Evolutionary conservation across 805 yeast genomes (phyloP).

Genomic region (Metschnikowia cubensis): DNA sequence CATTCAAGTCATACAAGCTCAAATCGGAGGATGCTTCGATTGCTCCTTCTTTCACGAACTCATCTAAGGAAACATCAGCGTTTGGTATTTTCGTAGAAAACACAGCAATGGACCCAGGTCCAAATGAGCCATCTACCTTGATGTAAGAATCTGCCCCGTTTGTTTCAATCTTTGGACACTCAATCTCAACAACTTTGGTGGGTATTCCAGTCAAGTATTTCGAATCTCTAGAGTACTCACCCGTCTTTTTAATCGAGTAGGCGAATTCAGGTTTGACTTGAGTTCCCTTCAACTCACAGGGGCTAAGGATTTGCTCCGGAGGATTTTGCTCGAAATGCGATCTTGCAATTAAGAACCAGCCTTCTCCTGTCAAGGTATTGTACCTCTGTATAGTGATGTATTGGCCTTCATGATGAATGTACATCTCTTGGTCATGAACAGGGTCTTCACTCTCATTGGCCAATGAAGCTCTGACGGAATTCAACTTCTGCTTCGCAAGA

Average conservation of each 20-base stretch:
- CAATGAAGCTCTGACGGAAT: slow-evolving; percentile 53
- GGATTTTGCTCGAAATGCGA: slow-evolving; percentile 58
- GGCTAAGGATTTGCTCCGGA: slow-evolving; percentile 51
- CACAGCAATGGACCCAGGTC: slow-evolving; percentile 88
- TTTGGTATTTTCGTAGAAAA: slow-evolving; percentile 65
- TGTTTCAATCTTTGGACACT: slow-evolving; percentile 44
- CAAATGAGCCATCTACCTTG: slow-evolving; percentile 57
- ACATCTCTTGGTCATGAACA: slow-evolving; percentile 69
- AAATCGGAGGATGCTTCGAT: slow-evolving; percentile 63
- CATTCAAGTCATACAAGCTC: slow-evolving; percentile 66
- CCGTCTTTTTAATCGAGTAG: slow-evolving; percentile 50
- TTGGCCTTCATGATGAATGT: slow-evolving; percentile 90
- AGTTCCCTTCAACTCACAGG: slow-evolving; percentile 58
- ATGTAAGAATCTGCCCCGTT: slow-evolving; percentile 51
- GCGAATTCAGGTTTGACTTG: slow-evolving; percentile 54
- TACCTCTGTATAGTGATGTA: slow-evolving; percentile 86
- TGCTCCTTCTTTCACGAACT: slow-evolving; percentile 70
- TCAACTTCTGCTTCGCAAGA: slow-evolving; percentile 57
- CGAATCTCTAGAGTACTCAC: slow-evolving; percentile 42
- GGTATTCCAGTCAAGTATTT: slow-evolving; percentile 59
- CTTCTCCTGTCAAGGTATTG: slow-evolving; percentile 79
- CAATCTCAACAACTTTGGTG: slow-evolving; percentile 52
- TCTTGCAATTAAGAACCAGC: slow-evolving; percentile 85
- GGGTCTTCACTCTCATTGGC: slow-evolving; percentile 57
- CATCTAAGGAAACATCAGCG: slow-evolving; percentile 63